phyloP scores from a whole-genome alignment of 164 flowering plant genomes.

The Aristolochia contorta region DNA sequence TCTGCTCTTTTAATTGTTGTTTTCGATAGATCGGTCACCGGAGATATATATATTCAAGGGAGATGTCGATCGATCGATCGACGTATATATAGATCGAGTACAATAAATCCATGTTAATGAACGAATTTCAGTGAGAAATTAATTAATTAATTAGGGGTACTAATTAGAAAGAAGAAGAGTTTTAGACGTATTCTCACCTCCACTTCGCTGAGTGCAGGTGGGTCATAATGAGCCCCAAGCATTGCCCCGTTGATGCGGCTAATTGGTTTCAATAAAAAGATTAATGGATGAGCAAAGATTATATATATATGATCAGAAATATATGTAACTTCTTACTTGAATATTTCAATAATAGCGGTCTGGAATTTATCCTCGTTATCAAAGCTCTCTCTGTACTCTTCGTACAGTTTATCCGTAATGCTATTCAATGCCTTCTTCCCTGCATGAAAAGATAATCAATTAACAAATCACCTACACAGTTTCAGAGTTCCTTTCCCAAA shows the following conservation, averaged over 20 bases:
- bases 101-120: not conserved
- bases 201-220: not conserved
- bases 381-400: not conserved
- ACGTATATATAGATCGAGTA: too few species aligned
- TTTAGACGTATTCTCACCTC: not conserved
- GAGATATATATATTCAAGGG: too few species aligned
- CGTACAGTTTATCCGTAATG: not conserved
- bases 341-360: not conserved
- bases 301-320: not conserved
- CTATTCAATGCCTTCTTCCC: not conserved
- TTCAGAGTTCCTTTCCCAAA: too few species aligned
- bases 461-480: too few species aligned
- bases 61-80: not conserved
- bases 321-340: not conserved
- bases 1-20: not conserved
- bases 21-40: not conserved
- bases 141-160: too few species aligned
- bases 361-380: not conserved
- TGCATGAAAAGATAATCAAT: not conserved
- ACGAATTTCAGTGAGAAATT: not conserved
- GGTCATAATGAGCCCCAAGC: not conserved
- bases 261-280: too few species aligned
- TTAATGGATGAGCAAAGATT: not conserved
- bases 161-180: not conserved
- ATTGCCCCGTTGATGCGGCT: not conserved